Base-by-base conservation (phyloP, 169 alveolate species). In the Theileria orientalis region DNA sequence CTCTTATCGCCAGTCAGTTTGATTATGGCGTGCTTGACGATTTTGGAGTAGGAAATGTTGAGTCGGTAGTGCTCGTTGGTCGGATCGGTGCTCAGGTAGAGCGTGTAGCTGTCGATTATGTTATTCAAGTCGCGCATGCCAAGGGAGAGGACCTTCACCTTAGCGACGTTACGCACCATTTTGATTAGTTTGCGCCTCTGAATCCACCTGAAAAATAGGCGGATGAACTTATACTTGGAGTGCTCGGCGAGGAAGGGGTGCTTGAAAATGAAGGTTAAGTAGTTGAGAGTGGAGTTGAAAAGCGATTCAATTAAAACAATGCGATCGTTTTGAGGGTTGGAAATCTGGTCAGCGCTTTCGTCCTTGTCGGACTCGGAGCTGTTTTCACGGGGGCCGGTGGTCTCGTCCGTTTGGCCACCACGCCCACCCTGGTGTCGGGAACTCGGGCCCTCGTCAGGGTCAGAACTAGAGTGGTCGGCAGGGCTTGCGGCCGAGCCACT, bases 21-120 rank as follows among this genome's bases (percentile, higher is more conserved):
- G 37, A 62, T 32, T 33, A 62, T 32, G 32, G 23, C 72, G 27
- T 62, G 32, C 72, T 44, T 62, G 51, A 51, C 13, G 32, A 62
- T 44, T 21, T 25, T n/a, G 14, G 72, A 51, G 23, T n/a, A 62
- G 40, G n/a, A n/a, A n/a, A n/a, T n/a, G n/a, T n/a, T n/a, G n/a
- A n/a, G n/a, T n/a, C n/a, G n/a, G n/a, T n/a, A n/a, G n/a, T n/a
- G n/a, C n/a, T n/a, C n/a, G n/a, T n/a, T n/a, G n/a, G n/a, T n/a
- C n/a, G n/a, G n/a, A n/a, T n/a, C n/a, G n/a, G 25, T 33, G 2
- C 25, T 59, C 47, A 59, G 44, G 35, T 59, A 59, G 9, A 40
- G 21, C 49, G 37, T 30, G 44, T 59, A 59, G 7, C 40, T 21
- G 25, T 59, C 69, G 21, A 59, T 59, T 2, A 59, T 29, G 47